These are phyloP conservation scores for Trametes pubescens DNA, from an alignment of 1,284 basidiomycete genomes.

Conservation along the genomic window DNA sequence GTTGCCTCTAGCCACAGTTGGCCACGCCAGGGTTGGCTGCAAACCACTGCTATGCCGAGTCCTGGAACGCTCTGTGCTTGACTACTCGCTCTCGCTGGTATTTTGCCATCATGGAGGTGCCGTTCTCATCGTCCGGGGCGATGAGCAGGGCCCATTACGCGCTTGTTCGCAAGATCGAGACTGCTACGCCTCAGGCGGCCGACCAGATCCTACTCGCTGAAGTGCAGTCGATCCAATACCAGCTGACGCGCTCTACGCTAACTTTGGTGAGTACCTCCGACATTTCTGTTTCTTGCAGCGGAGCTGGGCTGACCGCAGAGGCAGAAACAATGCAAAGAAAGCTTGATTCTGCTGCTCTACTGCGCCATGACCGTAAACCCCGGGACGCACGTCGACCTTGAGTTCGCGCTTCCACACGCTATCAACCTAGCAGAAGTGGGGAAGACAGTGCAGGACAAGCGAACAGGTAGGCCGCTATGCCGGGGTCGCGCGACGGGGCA, in stretches of 20 bases:
- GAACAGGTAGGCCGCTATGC: constrained; percentile 59
- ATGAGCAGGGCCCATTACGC: constrained; percentile 75
- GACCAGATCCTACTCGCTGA: constrained; percentile 67
- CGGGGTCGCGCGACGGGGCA: background rate
- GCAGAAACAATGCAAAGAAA: constrained; percentile 67
- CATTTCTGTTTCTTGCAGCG: background rate
- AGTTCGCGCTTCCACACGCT: constrained; percentile 76
- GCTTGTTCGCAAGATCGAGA: constrained; percentile 75
- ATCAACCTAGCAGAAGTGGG: constrained; percentile 77
- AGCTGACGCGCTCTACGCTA: constrained; percentile 55
- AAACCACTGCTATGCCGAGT: constrained; percentile 10
- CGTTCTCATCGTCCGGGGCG: constrained; percentile 78
- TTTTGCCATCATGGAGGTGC: constrained; percentile 64
- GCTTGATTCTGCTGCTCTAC: constrained; percentile 71
- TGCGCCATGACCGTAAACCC: constrained; percentile 62
- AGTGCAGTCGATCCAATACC: constrained; percentile 60
- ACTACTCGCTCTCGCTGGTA: background rate
- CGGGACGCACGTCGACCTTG: constrained; percentile 53
- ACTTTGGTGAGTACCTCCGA: constrained; percentile 49
- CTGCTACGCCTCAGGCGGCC: constrained; percentile 57
- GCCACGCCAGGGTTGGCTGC: background rate
- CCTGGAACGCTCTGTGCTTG: constrained; percentile 4
- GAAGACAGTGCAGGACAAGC: constrained; percentile 64
- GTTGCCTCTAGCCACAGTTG: constrained; percentile 20
- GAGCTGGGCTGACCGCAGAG: constrained; percentile 23